Evolutionary conservation across 768 basidiomycete genomes (phyloP), one percentile per base, ranked within the genome.

Genomic region (Collybia nuda): DNA sequence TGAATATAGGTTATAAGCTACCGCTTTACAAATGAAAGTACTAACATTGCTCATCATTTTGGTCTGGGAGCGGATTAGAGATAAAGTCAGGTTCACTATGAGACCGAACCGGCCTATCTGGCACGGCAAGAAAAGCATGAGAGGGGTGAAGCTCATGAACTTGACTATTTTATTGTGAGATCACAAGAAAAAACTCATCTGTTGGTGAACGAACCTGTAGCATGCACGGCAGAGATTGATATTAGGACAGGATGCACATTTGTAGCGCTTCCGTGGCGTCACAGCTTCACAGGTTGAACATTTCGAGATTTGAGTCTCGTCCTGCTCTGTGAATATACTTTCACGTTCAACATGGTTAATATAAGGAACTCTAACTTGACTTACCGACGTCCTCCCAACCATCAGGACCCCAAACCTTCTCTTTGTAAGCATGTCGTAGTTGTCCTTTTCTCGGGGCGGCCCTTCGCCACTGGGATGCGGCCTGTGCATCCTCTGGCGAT

Each of bases 81-180:
- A 62, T 56, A 46, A 58, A 59, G 32, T 77, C 80, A 2, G 73
- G 64, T 37, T 75, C 78, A 53, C 69, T 76, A 28, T 50, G 52
- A 19, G 68, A 65, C 22, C 75, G 74, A 21, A 61, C 49, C 2
- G 72, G 74, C 57, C 74, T 79, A 56, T 90, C 89, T n/a, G 86
- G 86, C 5, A 94, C 80, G 7, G 81, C 77, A 17, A 95, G 70
- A 74, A 96, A 97, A 1, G 88, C 83, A 61, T 98, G 93, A 0
- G 82, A 79, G 1, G 94, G 95, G 60, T 98, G 94, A 14, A 96
- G 80, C 59, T 94, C 91, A 56, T 95, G 90, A 9, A 94, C 93
- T 69, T 90, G 84, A 61, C 93, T 93, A 54, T 41, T 48, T 41
- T 14, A 9, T 28, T 23, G 17, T 18, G 9, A 47, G 14, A 43